Evolutionary conservation across 1,139 yeast genomes (phyloP).

Genomic region (Yamadazyma taylorii): DNA sequence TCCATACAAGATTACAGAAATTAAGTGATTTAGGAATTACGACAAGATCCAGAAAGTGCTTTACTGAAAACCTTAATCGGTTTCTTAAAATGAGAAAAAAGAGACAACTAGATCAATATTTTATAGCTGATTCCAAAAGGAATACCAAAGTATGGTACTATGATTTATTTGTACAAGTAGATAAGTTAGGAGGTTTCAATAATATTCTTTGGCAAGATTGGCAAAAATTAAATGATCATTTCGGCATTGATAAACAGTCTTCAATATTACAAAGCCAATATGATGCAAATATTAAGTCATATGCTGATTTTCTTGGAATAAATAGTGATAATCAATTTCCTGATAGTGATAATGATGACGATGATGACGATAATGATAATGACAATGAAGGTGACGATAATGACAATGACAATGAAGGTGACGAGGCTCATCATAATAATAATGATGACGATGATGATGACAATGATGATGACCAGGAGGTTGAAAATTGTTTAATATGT

Average conservation of each 20-base stretch:
- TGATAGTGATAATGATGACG: slow-evolving; percentile 32
- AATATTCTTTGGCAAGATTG: slow-evolving; percentile 29
- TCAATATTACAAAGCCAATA: slow-evolving; percentile 33
- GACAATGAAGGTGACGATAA: too few relatives aligned
- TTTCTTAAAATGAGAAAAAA: slow-evolving; percentile 49
- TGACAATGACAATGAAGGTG: too few relatives aligned
- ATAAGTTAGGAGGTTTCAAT: slow-evolving; percentile 24
- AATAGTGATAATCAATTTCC: slow-evolving; percentile 21
- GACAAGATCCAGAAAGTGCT: slow-evolving; percentile 62
- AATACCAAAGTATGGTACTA: slow-evolving; percentile 42
- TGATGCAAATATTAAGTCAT: slow-evolving; percentile 33
- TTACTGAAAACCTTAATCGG: slow-evolving; percentile 59
- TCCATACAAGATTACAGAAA: slow-evolving; percentile 66
- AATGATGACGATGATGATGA: slow-evolving; percentile 22
- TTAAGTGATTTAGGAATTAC: slow-evolving; percentile 62
- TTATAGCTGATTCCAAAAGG: slow-evolving; percentile 22
- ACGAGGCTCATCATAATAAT: too few relatives aligned
- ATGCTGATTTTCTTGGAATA: slow-evolving; percentile 44
- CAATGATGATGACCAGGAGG: slow-evolving; percentile 31
- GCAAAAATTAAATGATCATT: slow-evolving; percentile 30
- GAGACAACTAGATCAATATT: slow-evolving; percentile 26
- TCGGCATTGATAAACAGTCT: slow-evolving; percentile 21
- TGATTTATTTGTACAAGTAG: slow-evolving; percentile 54
- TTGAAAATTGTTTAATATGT: slow-evolving; percentile 56
- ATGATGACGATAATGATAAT: too few relatives aligned